Conservation (phyloP, 768 basidiomycete genomes). For the Xerocomus potaroensis region DNA sequence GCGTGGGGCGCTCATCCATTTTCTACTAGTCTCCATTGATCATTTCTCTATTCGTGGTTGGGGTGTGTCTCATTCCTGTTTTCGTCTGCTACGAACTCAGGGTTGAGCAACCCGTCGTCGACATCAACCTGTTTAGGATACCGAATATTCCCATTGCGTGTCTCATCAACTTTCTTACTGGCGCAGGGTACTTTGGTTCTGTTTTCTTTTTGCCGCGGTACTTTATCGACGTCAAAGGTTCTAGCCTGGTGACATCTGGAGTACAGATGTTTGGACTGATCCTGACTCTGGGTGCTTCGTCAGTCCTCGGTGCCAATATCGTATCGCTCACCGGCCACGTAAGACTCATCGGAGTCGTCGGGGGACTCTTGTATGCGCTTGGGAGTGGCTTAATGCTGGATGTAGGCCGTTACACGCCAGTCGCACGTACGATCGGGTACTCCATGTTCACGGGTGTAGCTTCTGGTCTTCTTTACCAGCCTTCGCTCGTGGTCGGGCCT, state of each 20-base stretch:
- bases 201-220: slow-evolving; percentile 38
- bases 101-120: slow-evolving; percentile 31
- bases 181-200: slow-evolving; percentile 35
- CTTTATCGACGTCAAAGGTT: slow-evolving; percentile 35
- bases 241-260: slow-evolving; percentile 30
- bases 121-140: slow-evolving; percentile 30
- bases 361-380: slow-evolving; percentile 31
- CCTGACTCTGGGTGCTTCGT: slow-evolving; percentile 30
- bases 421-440: slow-evolving; percentile 27
- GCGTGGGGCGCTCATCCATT: slow-evolving; percentile 1
- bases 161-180: slow-evolving; percentile 36
- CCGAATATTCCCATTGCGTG: slow-evolving; percentile 34
- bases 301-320: slow-evolving; percentile 34
- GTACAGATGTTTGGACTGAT: slow-evolving; percentile 35
- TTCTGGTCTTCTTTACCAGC: slow-evolving; percentile 33
- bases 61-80: slow-evolving; percentile 29
- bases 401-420: slow-evolving; percentile 29
- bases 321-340: slow-evolving; percentile 30
- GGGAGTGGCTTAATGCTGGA: slow-evolving; percentile 32
- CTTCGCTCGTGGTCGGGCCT: slow-evolving; percentile 33
- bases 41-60: slow-evolving; percentile 26
- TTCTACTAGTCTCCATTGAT: slow-evolving; percentile 27
- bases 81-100: slow-evolving; percentile 35
- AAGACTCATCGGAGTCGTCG: slow-evolving; percentile 28
- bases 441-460: slow-evolving; percentile 30